Evolutionary conservation across 2,329 filamentous ascomycete species (phyloP).

Genomic region (Exophiala sp.): DNA sequence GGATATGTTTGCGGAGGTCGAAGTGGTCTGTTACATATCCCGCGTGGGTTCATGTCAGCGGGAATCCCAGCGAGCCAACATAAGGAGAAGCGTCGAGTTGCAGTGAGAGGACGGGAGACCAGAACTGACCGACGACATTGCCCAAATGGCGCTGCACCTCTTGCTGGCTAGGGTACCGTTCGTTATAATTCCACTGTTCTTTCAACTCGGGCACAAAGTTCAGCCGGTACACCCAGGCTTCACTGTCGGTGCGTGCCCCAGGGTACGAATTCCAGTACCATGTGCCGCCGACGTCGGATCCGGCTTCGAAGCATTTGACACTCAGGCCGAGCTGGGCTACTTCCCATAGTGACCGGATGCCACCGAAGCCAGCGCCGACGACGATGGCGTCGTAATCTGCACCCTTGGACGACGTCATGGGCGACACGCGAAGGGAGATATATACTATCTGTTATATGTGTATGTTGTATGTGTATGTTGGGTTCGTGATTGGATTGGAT

Average conservation of each 20-base stretch:
- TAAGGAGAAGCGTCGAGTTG: too few species aligned
- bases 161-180: constrained; percentile 24
- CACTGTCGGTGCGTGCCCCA: constrained; percentile 41
- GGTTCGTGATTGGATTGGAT: too few species aligned
- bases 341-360: constrained; percentile 4
- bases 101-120: too few species aligned
- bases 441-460: too few species aligned
- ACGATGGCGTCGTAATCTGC: not conserved
- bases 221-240: constrained; percentile 41
- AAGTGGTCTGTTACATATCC: too few species aligned
- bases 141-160: constrained; percentile 39
- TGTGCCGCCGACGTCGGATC: constrained; percentile 32
- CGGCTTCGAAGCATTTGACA: constrained; percentile 46
- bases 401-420: not conserved
- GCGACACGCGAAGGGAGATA: too few species aligned
- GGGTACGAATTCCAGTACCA: constrained; percentile 37
- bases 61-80: too few species aligned
- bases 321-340: constrained; percentile 40
- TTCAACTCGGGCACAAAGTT: constrained; percentile 44
- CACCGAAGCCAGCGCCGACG: too few species aligned
- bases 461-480: too few species aligned
- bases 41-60: not conserved
- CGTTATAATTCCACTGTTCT: constrained; percentile 29
- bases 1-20: constrained; percentile 6
- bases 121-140: constrained; percentile 31